Evolutionary conservation across 257 asterid genomes (phyloP).

Genomic region (Solanum infundibuliforme): DNA sequence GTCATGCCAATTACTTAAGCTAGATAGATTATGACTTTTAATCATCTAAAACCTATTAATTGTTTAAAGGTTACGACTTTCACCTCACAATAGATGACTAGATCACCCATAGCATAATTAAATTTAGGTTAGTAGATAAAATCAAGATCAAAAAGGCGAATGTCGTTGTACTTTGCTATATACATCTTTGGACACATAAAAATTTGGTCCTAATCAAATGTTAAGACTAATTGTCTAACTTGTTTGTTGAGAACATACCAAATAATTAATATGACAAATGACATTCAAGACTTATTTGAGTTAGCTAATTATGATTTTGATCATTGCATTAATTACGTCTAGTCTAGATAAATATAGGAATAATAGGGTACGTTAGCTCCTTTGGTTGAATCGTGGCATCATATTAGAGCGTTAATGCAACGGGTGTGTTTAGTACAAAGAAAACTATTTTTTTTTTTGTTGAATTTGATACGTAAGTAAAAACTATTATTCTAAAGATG

Average conservation of each 20-base stretch:
- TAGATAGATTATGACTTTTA: not conserved
- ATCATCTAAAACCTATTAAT: not conserved
- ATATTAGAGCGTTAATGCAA: not conserved
- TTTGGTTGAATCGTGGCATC: not conserved
- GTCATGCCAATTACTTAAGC: not conserved
- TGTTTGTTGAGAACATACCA: not conserved
- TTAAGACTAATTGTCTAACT: not conserved
- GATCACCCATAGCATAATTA: not conserved
- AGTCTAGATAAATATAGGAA: not conserved
- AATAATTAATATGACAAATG: not conserved
- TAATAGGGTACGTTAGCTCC: not conserved
- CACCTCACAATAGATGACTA: not conserved
- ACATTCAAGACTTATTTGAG: not conserved
- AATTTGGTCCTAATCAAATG: not conserved
- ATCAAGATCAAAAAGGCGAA: not conserved
- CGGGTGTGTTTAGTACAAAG: not conserved
- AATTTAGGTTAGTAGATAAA: not conserved
- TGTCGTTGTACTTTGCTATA: not conserved
- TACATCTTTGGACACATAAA: not conserved
- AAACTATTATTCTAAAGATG: not conserved
- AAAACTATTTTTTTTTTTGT: too few relatives aligned
- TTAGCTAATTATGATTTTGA: not conserved
- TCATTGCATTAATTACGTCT: slow-evolving; percentile 6
- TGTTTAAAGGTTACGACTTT: not conserved
- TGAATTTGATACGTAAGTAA: too few relatives aligned